phyloP scores from a whole-genome alignment of 2,329 filamentous ascomycete genomes.

The Phialophora chinensis region DNA sequence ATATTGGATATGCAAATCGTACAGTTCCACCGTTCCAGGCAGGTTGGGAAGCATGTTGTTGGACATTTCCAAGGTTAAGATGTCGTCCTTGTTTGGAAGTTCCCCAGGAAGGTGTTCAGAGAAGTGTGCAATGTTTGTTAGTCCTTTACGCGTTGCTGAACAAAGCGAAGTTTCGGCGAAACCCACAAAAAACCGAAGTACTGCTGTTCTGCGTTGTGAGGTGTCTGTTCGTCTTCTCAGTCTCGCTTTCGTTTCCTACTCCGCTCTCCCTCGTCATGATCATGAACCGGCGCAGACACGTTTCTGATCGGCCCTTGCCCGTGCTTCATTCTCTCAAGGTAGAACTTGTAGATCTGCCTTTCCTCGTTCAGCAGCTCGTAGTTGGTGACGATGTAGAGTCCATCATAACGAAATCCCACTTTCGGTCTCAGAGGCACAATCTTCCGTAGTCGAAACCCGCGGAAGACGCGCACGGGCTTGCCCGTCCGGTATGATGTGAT shows the following conservation, averaged over 20 bases:
- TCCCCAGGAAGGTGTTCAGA: too few species aligned
- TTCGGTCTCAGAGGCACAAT: constrained; percentile 52
- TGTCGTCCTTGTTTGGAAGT: not conserved
- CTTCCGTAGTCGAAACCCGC: constrained; percentile 47
- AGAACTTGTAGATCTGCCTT: constrained; percentile 57
- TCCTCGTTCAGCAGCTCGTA: constrained; percentile 49
- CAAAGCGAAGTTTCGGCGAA: too few species aligned
- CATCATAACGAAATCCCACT: constrained; percentile 63
- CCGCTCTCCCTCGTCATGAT: not conserved
- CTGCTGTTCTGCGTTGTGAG: not conserved
- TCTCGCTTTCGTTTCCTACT: not conserved
- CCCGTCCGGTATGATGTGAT: constrained; percentile 48
- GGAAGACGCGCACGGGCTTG: constrained; percentile 58
- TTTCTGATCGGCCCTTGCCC: constrained; percentile 35
- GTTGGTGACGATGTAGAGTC: constrained; percentile 57
- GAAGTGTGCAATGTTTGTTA: not conserved
- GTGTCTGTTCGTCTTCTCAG: not conserved
- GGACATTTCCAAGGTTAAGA: not conserved
- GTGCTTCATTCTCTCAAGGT: constrained; percentile 54
- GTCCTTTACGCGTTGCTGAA: not conserved
- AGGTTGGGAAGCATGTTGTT: not conserved
- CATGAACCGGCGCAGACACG: constrained; percentile 13
- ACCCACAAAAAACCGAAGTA: not conserved
- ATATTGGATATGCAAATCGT: not conserved
- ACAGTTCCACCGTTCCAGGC: too few species aligned